Evolutionary conservation across 208 protist genomes (phyloP).

Genomic region (Herpetomonas samuelpessoai): DNA sequence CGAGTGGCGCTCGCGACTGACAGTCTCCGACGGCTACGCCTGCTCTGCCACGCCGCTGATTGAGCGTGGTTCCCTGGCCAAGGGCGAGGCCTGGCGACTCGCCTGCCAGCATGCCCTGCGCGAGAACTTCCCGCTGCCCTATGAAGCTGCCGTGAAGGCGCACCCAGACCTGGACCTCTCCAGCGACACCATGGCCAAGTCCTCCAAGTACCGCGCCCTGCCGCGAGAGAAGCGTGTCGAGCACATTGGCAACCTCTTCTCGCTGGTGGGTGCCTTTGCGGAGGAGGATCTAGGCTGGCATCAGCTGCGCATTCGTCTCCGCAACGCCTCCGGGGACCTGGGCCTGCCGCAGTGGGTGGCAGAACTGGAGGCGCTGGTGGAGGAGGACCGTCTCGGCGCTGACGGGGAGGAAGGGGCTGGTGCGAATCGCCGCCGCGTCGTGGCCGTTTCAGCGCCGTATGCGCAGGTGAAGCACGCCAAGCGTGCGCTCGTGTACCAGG

Average conservation of each 20-base stretch:
- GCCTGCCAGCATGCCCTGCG: slow-evolving; percentile 74
- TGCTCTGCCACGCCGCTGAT: slow-evolving; percentile 45
- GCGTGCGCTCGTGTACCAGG: slow-evolving; percentile 66
- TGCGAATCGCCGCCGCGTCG: slow-evolving; percentile 60
- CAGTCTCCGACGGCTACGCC: slow-evolving; percentile 50
- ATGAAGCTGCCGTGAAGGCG: slow-evolving; percentile 51
- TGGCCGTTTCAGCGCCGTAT: slow-evolving; percentile 70
- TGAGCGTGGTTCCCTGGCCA: slow-evolving; percentile 50
- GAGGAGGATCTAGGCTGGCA: slow-evolving; percentile 88
- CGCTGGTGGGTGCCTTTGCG: slow-evolving; percentile 66
- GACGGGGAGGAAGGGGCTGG: slow-evolving; percentile 8
- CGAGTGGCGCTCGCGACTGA: slow-evolving; percentile 60
- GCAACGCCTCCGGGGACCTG: slow-evolving; percentile 61
- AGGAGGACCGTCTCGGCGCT: slow-evolving; percentile 13
- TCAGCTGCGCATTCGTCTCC: slow-evolving; percentile 72
- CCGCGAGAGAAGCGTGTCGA: slow-evolving; percentile 85
- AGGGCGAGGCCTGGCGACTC: slow-evolving; percentile 76
- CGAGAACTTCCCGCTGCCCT: slow-evolving; percentile 83
- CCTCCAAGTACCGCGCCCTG: slow-evolving; percentile 63
- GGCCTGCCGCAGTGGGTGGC: slow-evolving; percentile 84
- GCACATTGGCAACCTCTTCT: slow-evolving; percentile 64
- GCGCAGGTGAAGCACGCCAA: slow-evolving; percentile 54
- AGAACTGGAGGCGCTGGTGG: slow-evolving; percentile 82
- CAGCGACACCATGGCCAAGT: slow-evolving; percentile 54
- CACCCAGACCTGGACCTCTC: slow-evolving; percentile 85